Conservation (phyloP, 1,139 yeast genomes). For the Casaregolazyma lundiana region DNA sequence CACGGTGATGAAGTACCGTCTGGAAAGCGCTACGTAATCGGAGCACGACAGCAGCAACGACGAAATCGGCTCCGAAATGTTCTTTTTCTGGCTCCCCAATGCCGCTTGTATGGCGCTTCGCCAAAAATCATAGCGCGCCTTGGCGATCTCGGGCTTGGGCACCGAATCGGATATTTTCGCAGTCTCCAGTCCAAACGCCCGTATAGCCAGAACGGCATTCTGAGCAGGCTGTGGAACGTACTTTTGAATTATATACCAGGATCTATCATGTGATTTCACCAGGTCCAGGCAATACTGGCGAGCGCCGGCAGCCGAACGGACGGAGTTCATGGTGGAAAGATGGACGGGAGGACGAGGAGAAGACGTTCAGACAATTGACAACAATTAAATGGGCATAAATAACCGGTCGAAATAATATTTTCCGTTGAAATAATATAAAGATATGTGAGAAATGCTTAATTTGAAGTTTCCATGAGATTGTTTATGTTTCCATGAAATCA, state of each 20-base stretch:
- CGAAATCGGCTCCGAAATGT: conserved; percentile 46
- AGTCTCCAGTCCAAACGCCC: conserved; percentile 66
- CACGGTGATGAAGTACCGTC: conserved; percentile 55
- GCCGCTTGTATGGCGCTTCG: conserved; percentile 32
- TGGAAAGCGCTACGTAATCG: conserved; percentile 44
- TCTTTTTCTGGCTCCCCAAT: conserved; percentile 37
- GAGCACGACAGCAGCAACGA: conserved; percentile 40
- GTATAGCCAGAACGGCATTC: conserved; percentile 61
- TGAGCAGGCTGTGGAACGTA: conserved; percentile 66
- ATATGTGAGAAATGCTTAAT: too few relatives aligned
- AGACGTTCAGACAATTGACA: too few relatives aligned
- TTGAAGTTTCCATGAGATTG: too few relatives aligned
- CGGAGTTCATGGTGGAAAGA: not conserved
- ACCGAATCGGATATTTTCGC: conserved; percentile 54
- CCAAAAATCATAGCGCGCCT: conserved; percentile 39
- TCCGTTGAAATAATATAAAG: too few relatives aligned
- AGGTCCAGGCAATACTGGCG: conserved; percentile 15
- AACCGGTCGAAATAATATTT: too few relatives aligned
- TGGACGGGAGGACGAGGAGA: not conserved
- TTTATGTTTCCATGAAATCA: too few relatives aligned
- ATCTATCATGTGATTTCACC: conserved; percentile 52
- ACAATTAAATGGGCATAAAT: too few relatives aligned
- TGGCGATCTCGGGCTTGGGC: conserved; percentile 35
- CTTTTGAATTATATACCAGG: conserved; percentile 62
- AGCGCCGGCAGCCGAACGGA: conserved; percentile 14